Base-by-base conservation (phyloP, 1,284 basidiomycete species). In the Rugiboletus extremiorientalis region DNA sequence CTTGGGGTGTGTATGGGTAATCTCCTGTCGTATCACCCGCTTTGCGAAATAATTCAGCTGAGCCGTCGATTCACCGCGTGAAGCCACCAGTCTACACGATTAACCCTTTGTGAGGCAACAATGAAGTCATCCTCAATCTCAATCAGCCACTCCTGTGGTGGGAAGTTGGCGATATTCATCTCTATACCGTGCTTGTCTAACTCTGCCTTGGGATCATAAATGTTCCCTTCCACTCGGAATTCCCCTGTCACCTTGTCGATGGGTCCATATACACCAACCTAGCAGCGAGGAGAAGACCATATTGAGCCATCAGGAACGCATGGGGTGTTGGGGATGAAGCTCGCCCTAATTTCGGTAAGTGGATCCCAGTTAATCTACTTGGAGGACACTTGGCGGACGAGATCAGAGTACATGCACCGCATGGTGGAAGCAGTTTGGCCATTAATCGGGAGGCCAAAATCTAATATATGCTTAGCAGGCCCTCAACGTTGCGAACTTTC, bases 331-430 rank as follows among this genome's bases (percentile, higher is more conserved):
- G 22, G 5, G 23, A 48, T 46, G 28, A 40, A 11, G 60, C 67
- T 12, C 34, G 69, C 71, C 40, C 43, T 33, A 23, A 72, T 47
- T 11, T 42, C 41, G 12, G 58, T 52, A 11, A 49, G 58, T 5
- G 67, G 67, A 38, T 72, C 58, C 69, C 66, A 72, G 50, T 69
- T 67, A 31, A 71, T 62, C 57, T 56, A 69, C 37, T 72, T 72
- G 40, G 60, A 59, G 15, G 63, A 72, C 5, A 23, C 42, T 27
- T 49, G 7, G 10, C 41, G 60, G 37, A 72, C 65, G 15, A 72
- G 60, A 25, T 69, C 68, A 36, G 72, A 61, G 42, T 65, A 69
- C 47, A 71, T 68, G 59, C 67, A 69, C 37, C 50, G 63, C 16
- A 60, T 1, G n/a, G n/a, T n/a, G n/a, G n/a, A n/a, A n/a, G n/a